Percentiles rank a stretch among this genome's conserved stretches.
Evolutionary conservation across 306 rosid genomes (phyloP).

Genomic region (Psophocarpus tetragonolobus): DNA sequence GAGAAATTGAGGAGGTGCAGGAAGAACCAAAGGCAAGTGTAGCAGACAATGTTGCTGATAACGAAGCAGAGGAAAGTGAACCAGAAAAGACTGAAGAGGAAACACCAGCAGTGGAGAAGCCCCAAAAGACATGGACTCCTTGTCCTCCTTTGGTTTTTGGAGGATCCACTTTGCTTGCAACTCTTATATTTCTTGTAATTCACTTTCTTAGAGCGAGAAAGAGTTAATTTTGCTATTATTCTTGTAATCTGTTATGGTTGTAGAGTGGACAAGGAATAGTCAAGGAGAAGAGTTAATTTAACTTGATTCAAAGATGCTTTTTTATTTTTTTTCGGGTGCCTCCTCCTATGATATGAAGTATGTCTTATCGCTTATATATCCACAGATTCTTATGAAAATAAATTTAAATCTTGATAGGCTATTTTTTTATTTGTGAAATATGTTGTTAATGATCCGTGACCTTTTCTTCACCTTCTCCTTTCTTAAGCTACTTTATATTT

Average conservation of each 20-base stretch:
- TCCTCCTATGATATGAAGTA: neutral
- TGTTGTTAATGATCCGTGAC: too few relatives aligned
- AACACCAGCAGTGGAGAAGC: conserved; percentile 24
- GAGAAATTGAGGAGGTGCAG: conserved; percentile 55
- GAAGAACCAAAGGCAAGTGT: conserved; percentile 25
- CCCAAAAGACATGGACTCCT: conserved; percentile 40
- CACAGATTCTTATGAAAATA: neutral
- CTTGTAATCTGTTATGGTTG: neutral
- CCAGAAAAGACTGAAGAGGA: conserved; percentile 29
- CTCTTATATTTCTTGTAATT: conserved; percentile 39
- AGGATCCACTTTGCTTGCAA: conserved; percentile 44
- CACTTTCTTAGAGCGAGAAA: conserved; percentile 32
- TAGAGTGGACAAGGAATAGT: neutral
- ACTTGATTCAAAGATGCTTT: neutral
- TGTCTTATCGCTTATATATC: neutral
- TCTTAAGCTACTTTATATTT: too few relatives aligned
- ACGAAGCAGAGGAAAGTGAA: conserved; percentile 7
- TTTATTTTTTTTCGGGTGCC: neutral
- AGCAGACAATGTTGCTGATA: conserved; percentile 32
- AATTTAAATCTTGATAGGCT: neutral
- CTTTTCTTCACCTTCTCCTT: too few relatives aligned
- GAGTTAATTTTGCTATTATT: neutral
- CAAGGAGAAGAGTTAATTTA: neutral
- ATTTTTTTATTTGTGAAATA: too few relatives aligned
- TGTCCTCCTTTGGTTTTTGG: conserved; percentile 43